Evolutionary conservation across 2,329 filamentous ascomycete genomes (phyloP).

Genomic region (Plectosphaerella cucumerina): DNA sequence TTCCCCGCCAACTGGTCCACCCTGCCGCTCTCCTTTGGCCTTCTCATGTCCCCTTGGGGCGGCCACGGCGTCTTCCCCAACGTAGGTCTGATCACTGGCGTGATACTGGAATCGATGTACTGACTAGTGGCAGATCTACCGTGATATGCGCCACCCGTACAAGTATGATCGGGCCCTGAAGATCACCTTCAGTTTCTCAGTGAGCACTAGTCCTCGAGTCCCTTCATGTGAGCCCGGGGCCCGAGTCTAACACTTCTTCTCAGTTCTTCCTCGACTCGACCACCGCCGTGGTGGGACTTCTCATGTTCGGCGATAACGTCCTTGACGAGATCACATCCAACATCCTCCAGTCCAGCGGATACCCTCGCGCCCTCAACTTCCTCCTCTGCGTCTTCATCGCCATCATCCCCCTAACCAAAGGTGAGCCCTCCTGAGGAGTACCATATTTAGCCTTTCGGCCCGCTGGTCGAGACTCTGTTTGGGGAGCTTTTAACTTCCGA

Average conservation of each 20-base stretch:
- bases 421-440: no score
- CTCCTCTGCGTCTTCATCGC: conserved; percentile 82
- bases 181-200: conserved; percentile 80
- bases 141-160: conserved; percentile 68
- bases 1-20: conserved; percentile 85
- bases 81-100: conserved; percentile 30
- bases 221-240: neutral
- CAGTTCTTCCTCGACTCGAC: conserved; percentile 75
- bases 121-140: conserved; percentile 44
- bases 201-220: conserved; percentile 32
- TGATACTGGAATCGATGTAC: neutral
- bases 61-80: conserved; percentile 76
- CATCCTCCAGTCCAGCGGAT: conserved; percentile 70
- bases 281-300: conserved; percentile 77
- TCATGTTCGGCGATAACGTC: conserved; percentile 94
- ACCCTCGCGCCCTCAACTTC: conserved; percentile 69
- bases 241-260: conserved; percentile 6
- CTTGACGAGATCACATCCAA: conserved; percentile 88
- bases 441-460: no score
- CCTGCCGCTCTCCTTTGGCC: conserved; percentile 80
- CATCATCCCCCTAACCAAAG: conserved; percentile 89
- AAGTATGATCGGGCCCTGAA: conserved; percentile 74
- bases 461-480: no score
- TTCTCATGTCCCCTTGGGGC: conserved; percentile 75
- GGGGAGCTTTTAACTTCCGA: no score